Evolutionary conservation across 169 alveolate species (phyloP).

Genomic region (Eimeria acervulina): DNA sequence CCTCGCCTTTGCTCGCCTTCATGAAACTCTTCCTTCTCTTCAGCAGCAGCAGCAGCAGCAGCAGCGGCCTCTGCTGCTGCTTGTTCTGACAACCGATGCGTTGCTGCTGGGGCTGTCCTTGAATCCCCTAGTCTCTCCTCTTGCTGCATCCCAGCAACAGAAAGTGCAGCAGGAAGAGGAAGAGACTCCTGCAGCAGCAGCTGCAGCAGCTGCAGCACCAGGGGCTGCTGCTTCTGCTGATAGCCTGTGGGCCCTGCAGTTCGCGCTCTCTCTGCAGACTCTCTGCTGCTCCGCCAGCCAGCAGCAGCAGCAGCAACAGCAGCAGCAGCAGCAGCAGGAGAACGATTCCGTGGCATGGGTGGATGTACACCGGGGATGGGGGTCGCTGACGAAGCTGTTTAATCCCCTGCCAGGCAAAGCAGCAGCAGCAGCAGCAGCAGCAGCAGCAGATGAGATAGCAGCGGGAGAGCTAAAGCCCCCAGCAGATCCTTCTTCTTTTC

Average conservation of each 20-base stretch:
- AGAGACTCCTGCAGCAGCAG: constrained; percentile 9
- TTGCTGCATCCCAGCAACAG: background rate
- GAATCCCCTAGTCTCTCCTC: background rate
- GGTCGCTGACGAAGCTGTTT: background rate
- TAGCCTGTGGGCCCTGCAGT: constrained; percentile 19
- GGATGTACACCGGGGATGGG: constrained; percentile 3
- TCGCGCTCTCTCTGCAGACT: constrained; percentile 9
- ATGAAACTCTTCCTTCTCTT: background rate
- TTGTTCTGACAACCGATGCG: constrained; percentile 38
- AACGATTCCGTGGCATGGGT: constrained; percentile 8
- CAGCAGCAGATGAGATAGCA: background rate
- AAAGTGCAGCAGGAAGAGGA: background rate
- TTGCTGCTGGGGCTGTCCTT: background rate
- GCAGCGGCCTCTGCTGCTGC: no score
- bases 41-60: no score
- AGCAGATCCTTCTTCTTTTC: background rate
- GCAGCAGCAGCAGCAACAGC: constrained; percentile 7
- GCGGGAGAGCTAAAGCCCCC: background rate
- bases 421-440: constrained; percentile 14
- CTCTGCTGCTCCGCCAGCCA: constrained; percentile 13
- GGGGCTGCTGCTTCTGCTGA: background rate
- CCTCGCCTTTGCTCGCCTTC: constrained; percentile 13
- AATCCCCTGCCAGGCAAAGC: background rate
- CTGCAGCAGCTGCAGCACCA: constrained; percentile 3
- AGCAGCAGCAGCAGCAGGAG: background rate